Conservation (phyloP, 1,139 yeast genomes). For the Geotrichum aggregatum region DNA sequence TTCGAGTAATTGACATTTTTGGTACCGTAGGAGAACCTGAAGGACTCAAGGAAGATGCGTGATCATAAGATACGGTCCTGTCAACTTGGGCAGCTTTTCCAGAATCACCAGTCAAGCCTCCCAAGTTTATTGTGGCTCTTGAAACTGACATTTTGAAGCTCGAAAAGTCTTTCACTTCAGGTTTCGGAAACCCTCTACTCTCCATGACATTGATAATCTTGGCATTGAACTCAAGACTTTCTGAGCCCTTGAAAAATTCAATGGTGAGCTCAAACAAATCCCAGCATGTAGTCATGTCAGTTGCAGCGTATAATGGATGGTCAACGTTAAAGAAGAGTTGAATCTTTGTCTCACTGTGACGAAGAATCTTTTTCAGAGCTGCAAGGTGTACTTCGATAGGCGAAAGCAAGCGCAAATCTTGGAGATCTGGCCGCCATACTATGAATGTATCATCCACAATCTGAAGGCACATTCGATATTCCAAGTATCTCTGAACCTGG, state of each 20-base stretch:
- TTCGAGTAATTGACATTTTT: slow-evolving; percentile 14
- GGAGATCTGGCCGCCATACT: slow-evolving; percentile 16
- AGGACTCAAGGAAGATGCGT: slow-evolving; percentile 1
- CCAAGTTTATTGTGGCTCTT: slow-evolving; percentile 7
- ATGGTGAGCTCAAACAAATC: slow-evolving; percentile 4
- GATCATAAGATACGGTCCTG: background rate
- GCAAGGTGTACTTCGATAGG: slow-evolving; percentile 17
- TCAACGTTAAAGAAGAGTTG: slow-evolving; percentile 16
- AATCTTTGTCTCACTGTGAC: background rate
- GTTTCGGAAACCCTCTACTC: slow-evolving; percentile 12
- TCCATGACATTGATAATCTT: slow-evolving; percentile 7
- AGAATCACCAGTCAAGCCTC: background rate
- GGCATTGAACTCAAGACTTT: background rate
- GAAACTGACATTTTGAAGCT: slow-evolving; percentile 18
- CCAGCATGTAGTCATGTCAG: slow-evolving; percentile 7
- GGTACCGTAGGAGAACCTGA: background rate
- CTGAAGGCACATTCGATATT: slow-evolving; percentile 14
- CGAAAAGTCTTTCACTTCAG: slow-evolving; percentile 10
- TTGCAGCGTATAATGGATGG: slow-evolving; percentile 13
- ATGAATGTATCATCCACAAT: slow-evolving; percentile 16
- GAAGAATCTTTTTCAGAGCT: slow-evolving; percentile 11
- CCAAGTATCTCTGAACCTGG: slow-evolving; percentile 10
- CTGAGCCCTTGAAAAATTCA: slow-evolving; percentile 11
- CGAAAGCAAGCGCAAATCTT: background rate
- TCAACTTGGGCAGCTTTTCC: background rate